These are phyloP conservation scores for Pseudogymnoascus sp. DNA, from an alignment of 2,329 filamentous ascomycete genomes.

Conservation along the genomic window DNA sequence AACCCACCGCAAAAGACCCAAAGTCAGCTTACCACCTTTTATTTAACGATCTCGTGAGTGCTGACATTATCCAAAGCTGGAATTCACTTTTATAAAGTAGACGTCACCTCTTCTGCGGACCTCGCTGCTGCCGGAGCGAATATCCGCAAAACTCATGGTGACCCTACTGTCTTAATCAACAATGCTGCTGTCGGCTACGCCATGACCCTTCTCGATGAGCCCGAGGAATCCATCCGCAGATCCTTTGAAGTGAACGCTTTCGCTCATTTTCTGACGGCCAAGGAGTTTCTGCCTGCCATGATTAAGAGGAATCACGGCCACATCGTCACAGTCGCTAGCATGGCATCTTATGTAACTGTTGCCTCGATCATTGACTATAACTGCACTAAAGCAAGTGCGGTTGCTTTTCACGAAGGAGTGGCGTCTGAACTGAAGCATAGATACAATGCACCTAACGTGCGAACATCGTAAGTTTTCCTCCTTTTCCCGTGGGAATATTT, in stretches of 20 bases:
- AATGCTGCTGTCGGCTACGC: constrained; percentile 35
- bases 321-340: constrained; percentile 45
- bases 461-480: constrained; percentile 25
- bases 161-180: constrained; percentile 35
- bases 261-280: constrained; percentile 37
- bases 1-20: constrained; percentile 38
- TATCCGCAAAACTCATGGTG: constrained; percentile 29
- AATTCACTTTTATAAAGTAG: constrained; percentile 27
- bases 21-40: background rate
- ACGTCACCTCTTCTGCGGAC: constrained; percentile 39
- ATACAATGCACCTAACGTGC: constrained; percentile 32
- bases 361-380: constrained; percentile 44
- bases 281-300: constrained; percentile 42
- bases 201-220: constrained; percentile 35
- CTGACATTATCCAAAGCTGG: background rate
- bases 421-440: constrained; percentile 30
- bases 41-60: background rate
- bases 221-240: constrained; percentile 32
- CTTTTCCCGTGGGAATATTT: background rate
- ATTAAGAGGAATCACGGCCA: constrained; percentile 42
- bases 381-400: constrained; percentile 42
- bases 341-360: constrained; percentile 40
- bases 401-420: constrained; percentile 45
- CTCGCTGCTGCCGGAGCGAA: constrained; percentile 36
- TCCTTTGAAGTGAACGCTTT: constrained; percentile 43